Base-by-base conservation (phyloP, 108 stramenopile genomes). In the Mediolabrus comicus region DNA sequence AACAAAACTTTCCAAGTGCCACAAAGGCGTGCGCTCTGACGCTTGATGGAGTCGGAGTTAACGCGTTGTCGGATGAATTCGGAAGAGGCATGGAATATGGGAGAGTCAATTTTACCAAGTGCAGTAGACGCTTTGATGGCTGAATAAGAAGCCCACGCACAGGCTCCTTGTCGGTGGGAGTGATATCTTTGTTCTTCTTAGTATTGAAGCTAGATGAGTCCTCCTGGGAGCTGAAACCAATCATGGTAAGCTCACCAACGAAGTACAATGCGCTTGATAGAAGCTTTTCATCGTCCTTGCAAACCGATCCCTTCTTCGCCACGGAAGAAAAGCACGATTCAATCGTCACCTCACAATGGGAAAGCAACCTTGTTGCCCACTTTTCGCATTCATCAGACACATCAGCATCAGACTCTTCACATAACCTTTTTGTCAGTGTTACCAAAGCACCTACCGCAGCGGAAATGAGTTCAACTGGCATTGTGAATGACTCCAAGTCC, bases 1-100 rank as follows among this genome's bases (percentile, higher is more conserved):
- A 74, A 66, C 97, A 97, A n/a, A 97, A 62, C 65, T 97, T 97
- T 49, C 98, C 98, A 3, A 96, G 62, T 5, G 87, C 81, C 3
- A 89, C 52, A 65, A 92, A 95, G 10, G 94, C 94, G 67, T 89
- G 87, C 14, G 94, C 96, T 26, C 96, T 65, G 24, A 87, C 60
- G 8, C 64, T 56, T 31, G 63, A 38, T 41, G 86, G 79, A 14
- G 80, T 86, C 33, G 53, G 53, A 19, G 57, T 54, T 19, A 65
- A 38, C 12, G 63, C 77, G 49, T 59, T 51, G 10, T 71, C 64
- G 4, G 43, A 8, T 3, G 41, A 13, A 63, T 28, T 19, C 22
- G 70, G 54, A 12, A 83, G 77, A 22, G 88, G 87, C 43, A 91
- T 68, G 28, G 58, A 53, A 39, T 68, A 59, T 0, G 90, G 76